Evolutionary conservation across 768 basidiomycete genomes (phyloP), one percentile per base, ranked within the genome.

Genomic region (Obba rivulosa): DNA sequence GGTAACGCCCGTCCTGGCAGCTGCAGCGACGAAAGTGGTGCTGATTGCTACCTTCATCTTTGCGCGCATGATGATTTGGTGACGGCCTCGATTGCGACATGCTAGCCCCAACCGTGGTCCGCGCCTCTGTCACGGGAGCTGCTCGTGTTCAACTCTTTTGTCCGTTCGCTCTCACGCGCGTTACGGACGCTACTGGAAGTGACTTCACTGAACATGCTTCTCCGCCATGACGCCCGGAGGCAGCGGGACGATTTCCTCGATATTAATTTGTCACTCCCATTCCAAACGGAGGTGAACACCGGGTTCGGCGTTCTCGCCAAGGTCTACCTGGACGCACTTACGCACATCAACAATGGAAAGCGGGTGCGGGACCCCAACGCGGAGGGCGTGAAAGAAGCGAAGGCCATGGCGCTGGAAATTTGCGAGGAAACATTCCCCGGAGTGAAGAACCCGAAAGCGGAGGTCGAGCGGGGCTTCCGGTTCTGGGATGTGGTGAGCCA

Each of bases 301-400:
- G 96, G 94, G 17, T 97, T 97, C 67, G 96, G 96, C 3, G 90
- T 99, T 54, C 78, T 99, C 18, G 92, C 90, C 14, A 99, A 97
- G 74, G 93, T 94, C 31, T 95, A 96, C 72, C 72, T 98, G 58
- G 94, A 96, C 60, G 89, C 92, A 45, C 78, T 93, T 42, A 92
- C 89, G 40, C 87, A 92, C 65, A 75, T 93, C 62, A 92, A 92
- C 66, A 83, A 84, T 49, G 79, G 85, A 21, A 78, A 79, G 62
- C 73, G 89, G 46, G 85, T 91, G 51, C 78, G 81, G 24, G 87
- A 88, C 62, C 79, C 84, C 34, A 80, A 87, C 57, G 84, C 79
- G 47, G 84, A 86, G 52, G 85, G 85, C 17, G 90, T 94, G 46
- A 76, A 69, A 60, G 83, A 90, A 57, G 88, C 85, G 41, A 97